Evolutionary conservation across 164 flowering plant genomes (phyloP), one percentile per base, ranked within the genome.

Genomic region (Dillenia turbinata): DNA sequence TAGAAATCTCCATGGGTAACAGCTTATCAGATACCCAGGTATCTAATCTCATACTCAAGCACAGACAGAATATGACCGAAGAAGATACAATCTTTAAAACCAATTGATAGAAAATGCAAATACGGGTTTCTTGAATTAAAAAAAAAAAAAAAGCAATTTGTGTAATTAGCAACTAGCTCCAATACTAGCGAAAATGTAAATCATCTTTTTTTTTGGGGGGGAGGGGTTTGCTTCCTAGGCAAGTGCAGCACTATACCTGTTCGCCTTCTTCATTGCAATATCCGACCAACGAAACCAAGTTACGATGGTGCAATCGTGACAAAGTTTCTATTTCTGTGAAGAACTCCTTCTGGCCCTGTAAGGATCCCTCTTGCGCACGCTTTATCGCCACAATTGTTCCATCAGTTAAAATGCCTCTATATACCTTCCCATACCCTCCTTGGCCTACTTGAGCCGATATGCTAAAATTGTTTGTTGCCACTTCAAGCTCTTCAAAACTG

Each of bases 341-440:
- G 59, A 72, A 68, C 52, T 72, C 72, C n/a, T 54, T 68, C 22
- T 67, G 56, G 26, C 69, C 76, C 62, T 67, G 71, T 16, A 72
- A 59, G 0, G 75, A 72, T 45, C 66, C 76, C 48, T 64, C 65
- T 65, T 72, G 60, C 2, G 76, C 76, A 5, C 76, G 72, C 55
- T 72, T 72, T 51, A 72, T 68, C 53, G 76, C 76, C 45, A 72
- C 76, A 26, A 56, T 13, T 50, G 55, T 52, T 24, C 47, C 45
- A n/a, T 72, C 69, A 45, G 69, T 44, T 47, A 72, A 33, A 59
- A 60, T 57, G 46, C 76, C 76, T 64, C 33, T 68, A 33, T 72
- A 72, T 53, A 72, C 76, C 49, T 65, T 72, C 17, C 76, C 76
- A 72, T 67, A 72, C 6, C 76, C 76, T 50, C 76, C 76, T 65